Evolutionary conservation across 352 stramenopile species (phyloP), one percentile per base, ranked within the genome.

Genomic region (Hyaloperonospora brassicae): DNA sequence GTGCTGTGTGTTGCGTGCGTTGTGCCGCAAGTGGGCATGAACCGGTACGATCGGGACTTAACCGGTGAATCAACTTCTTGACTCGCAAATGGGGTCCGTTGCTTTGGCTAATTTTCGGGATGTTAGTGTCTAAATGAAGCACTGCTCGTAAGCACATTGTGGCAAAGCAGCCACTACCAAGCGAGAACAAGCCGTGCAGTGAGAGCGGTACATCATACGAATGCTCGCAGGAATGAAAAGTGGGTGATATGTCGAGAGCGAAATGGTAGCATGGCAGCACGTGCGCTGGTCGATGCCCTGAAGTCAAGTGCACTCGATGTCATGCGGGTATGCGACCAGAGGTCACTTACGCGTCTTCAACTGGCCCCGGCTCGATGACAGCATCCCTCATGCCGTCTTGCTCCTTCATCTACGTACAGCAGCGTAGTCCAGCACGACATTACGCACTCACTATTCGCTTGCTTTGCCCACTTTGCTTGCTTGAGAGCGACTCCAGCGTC

Each of bases 121-220:
- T 34, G 4, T 34, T 34, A 34, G 8, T 34, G 27, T 86, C 64
- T 8, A 53, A 69, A 36, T 68, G 62, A 44, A 90, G 57, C 35
- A 88, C 55, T 50, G 89, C 75, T 23, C 82, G 82, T 9, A 92
- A 61, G 52, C 76, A 87, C 73, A 92, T 89, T 3, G 82, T 92
- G 12, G 82, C 82, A 54, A 89, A 92, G 17, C 67, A 83, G 2
- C 82, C 82, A 38, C 66, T 83, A 8, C 70, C 60, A 7, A 90
- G 65, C 17, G 70, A 72, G 41, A 92, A 89, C 46, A 69, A 67
- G 35, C 82, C 24, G 34, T 66, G 53, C n/a, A 71, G 59, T 12
- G 55, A 45, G 2, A 49, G 51, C 30, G 49, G 53, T 67, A 24
- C n/a, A 34, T 8, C 35, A 54, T 38, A 22, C 11, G 25, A 48